A percentile compares a stretch with the other conserved stretches of the same genome.
Evolutionary conservation across 2,329 filamentous ascomycete genomes (phyloP).

Genomic region (Paecilomyces sp.): DNA sequence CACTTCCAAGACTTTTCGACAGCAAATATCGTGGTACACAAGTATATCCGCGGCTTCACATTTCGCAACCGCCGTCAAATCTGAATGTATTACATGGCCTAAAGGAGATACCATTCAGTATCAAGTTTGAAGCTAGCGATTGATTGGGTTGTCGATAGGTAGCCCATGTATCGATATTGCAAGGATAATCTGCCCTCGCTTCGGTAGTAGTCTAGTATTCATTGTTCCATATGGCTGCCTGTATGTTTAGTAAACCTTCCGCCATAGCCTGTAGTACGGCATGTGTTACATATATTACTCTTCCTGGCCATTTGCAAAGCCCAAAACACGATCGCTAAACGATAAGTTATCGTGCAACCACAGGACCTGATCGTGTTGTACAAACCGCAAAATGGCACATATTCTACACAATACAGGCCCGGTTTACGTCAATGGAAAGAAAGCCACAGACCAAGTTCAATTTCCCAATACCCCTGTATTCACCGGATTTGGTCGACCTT

Average conservation of each 20-base stretch:
- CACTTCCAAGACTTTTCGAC: too few relatives aligned
- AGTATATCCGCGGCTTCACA: too few relatives aligned
- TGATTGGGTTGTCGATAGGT: too few relatives aligned
- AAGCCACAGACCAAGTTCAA: conserved; percentile 6
- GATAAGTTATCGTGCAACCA: background rate
- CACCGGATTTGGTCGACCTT: conserved; percentile 31
- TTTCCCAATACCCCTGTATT: conserved; percentile 10
- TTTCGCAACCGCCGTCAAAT: too few relatives aligned
- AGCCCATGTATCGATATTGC: too few relatives aligned
- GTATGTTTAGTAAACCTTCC: background rate
- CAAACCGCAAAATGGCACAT: conserved; percentile 8
- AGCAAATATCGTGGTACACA: too few relatives aligned
- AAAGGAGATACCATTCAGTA: too few relatives aligned
- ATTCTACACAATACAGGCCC: conserved; percentile 9
- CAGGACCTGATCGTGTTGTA: background rate
- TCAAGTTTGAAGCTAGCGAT: too few relatives aligned
- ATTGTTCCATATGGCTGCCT: background rate
- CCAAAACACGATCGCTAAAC: background rate
- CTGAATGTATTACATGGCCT: too few relatives aligned
- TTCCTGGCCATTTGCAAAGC: background rate
- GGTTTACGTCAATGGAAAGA: conserved; percentile 5
- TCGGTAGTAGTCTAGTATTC: too few relatives aligned
- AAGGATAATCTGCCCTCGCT: too few relatives aligned
- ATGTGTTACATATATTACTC: background rate
- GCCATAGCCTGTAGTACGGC: background rate